These are phyloP conservation scores for Ottelia alismoides DNA, from an alignment of 106 monocot species.

Conservation along the genomic window DNA sequence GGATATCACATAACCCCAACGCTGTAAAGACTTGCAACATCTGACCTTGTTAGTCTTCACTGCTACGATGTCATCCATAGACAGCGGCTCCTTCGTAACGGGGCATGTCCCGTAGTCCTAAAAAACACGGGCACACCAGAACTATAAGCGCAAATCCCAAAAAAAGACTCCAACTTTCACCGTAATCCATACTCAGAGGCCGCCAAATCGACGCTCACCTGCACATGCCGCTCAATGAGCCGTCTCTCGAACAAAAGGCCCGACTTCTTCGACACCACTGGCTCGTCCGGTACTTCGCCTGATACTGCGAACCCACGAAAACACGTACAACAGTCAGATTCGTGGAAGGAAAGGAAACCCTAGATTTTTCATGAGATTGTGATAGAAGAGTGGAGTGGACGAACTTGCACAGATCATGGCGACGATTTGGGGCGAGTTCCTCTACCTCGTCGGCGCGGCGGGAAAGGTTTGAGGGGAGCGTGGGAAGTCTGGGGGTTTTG, in stretches of 20 bases:
- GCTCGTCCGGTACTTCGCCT: constrained; percentile 88
- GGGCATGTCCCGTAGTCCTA: constrained; percentile 93
- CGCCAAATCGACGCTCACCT: constrained; percentile 26
- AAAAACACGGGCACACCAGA: neutral
- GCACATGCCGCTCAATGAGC: constrained; percentile 59
- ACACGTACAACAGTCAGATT: neutral
- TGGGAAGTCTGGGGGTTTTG: neutral
- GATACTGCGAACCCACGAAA: constrained; percentile 39
- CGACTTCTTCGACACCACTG: constrained; percentile 82
- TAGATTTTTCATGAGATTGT: too few species aligned
- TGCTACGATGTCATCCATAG: constrained; percentile 62
- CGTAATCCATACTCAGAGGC: neutral
- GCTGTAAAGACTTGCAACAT: too few species aligned
- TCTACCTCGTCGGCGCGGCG: neutral
- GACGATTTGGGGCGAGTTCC: constrained; percentile 1
- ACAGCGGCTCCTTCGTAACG: constrained; percentile 80
- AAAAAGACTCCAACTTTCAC: too few species aligned
- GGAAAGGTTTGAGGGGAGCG: neutral
- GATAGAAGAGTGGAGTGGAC: neutral
- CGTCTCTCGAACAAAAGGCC: constrained; percentile 60
- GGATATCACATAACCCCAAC: too few species aligned
- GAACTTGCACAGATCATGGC: constrained; percentile 57
- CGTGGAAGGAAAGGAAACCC: neutral
- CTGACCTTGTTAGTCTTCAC: constrained; percentile 66
- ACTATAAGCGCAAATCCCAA: neutral